Conservation (phyloP, 1,139 yeast genomes). For the Insectozyma bohioensis region DNA sequence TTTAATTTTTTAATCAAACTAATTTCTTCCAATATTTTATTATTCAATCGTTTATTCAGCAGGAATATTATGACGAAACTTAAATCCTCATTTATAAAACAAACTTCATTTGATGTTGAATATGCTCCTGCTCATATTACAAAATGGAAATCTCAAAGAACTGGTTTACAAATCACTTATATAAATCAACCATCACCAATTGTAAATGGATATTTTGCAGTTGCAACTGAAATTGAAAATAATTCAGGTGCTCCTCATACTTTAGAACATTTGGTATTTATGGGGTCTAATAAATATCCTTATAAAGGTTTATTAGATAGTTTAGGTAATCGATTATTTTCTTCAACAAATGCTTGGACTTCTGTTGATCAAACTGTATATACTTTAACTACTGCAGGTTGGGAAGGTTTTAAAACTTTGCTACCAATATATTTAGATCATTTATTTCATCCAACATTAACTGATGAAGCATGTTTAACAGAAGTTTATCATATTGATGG, state of each 20-base stretch:
- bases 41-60: conserved; percentile 1
- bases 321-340: conserved; percentile 80
- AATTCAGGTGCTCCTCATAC: conserved; percentile 97
- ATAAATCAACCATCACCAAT: conserved; percentile 83
- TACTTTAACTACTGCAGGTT: conserved; percentile 88
- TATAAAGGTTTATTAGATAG: conserved; percentile 89
- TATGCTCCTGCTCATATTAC: conserved; percentile 64
- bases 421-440: conserved; percentile 92
- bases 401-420: conserved; percentile 87
- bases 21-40: conserved; percentile 4
- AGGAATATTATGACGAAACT: conserved; percentile 11
- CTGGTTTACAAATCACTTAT: conserved; percentile 80
- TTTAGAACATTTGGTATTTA: conserved; percentile 86
- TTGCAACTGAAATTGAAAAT: conserved; percentile 85
- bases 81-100: conserved; percentile 33
- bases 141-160: conserved; percentile 71
- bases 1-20: not conserved
- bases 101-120: conserved; percentile 54
- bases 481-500: conserved; percentile 97
- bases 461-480: conserved; percentile 87
- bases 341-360: conserved; percentile 97
- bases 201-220: conserved; percentile 91
- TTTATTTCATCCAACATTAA: conserved; percentile 76
- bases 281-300: conserved; percentile 91
- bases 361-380: conserved; percentile 95